Evolutionary conservation across 1,139 yeast species (phyloP), one percentile per base, ranked within the genome.

Genomic region (Arxiozyma bovina): DNA sequence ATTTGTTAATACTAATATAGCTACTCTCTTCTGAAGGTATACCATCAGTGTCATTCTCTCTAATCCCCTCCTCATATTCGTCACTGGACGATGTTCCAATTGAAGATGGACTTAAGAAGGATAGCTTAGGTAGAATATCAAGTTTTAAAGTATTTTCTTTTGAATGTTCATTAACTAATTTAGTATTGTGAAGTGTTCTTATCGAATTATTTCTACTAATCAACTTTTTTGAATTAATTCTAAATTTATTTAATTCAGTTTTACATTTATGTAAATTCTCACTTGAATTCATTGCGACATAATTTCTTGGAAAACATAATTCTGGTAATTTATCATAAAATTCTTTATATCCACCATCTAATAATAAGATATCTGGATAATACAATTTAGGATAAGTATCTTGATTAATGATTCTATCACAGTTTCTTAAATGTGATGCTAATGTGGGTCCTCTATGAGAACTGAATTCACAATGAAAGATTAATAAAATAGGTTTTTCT

Each of bases 391-490:
- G 99, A 70, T 93, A 94, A 59, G 79, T 75, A 54, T 83, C 82
- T 59, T 82, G 78, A 68, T 91, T 90, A 52, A 81, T 63, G 50
- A 78, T 79, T 57, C 99, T 79, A 72, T 93, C 99, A 61, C 87
- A 79, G 60, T 85, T 85, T 60, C 99, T 77, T 56, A 93, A 76
- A 68, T 89, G 91, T 55, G 84, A 76, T 0, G 98, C 98, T 86
- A 93, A 82, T 51, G 87, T 76, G 3, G 99, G 99, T 12, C 98
- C 96, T 57, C 99, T 78, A 68, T 86, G 89, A 1, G 95, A 82
- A 51, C 96, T 85, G 68, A 89, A 91, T 70, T 93, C 99, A 72
- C 99, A 93, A 70, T 93, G 98, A 73, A 93, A 91, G 17, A 94
- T 77, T 21, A 91, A 70, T 55, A 93, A 71, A 22, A 72, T 70